Conservation (phyloP, 768 basidiomycete genomes). For the Phlebiopsis gigantea region DNA sequence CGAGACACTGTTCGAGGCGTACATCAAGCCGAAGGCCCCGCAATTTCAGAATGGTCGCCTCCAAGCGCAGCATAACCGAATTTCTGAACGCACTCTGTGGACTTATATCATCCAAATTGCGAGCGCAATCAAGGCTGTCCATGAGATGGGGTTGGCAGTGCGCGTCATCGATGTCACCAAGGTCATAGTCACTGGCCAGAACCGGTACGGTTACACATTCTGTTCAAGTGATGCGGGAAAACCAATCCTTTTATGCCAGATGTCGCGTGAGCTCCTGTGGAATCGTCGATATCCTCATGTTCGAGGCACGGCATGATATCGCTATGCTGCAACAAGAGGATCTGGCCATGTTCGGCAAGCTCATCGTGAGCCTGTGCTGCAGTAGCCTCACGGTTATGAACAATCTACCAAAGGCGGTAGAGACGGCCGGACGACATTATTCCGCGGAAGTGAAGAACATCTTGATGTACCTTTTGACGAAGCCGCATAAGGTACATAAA, state of each 20-base stretch:
- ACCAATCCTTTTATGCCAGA: slow-evolving; percentile 36
- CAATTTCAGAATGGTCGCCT: slow-evolving; percentile 31
- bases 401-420: slow-evolving; percentile 68
- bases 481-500: too few species aligned
- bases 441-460: slow-evolving; percentile 79
- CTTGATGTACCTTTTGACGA: slow-evolving; percentile 70
- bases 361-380: slow-evolving; percentile 78
- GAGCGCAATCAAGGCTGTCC: slow-evolving; percentile 80
- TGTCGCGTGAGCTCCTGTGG: slow-evolving; percentile 86
- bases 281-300: slow-evolving; percentile 78
- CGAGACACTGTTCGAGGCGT: slow-evolving; percentile 72
- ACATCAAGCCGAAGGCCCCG: slow-evolving; percentile 52
- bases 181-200: slow-evolving; percentile 83
- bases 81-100: slow-evolving; percentile 87
- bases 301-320: slow-evolving; percentile 57
- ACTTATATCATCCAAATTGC: slow-evolving; percentile 89
- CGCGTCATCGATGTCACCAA: slow-evolving; percentile 83
- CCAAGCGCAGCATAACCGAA: slow-evolving; percentile 26
- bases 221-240: too few species aligned
- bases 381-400: slow-evolving; percentile 53
- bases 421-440: slow-evolving; percentile 67
- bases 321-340: slow-evolving; percentile 79
- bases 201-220: slow-evolving; percentile 52
- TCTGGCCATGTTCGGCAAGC: slow-evolving; percentile 75
- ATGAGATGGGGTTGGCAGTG: slow-evolving; percentile 75